These are phyloP conservation scores for Hortiboletus campestris DNA, from an alignment of 768 basidiomycete genomes.

Conservation along the genomic window DNA sequence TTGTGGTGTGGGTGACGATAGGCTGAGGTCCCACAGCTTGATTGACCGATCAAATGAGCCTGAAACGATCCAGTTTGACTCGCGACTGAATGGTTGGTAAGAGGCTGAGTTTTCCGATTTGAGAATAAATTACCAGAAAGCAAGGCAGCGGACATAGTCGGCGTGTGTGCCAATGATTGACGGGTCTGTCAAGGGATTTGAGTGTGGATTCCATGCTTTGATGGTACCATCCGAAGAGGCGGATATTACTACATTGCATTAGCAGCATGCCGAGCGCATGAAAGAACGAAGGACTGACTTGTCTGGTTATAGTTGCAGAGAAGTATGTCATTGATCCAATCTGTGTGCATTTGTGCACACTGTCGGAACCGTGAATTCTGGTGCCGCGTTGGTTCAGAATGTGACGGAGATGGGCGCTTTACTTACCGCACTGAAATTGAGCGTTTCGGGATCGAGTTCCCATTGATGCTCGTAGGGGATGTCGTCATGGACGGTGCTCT, in stretches of 20 bases:
- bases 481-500: constrained; percentile 27
- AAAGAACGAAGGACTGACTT: constrained; percentile 39
- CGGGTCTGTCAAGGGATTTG: constrained; percentile 55
- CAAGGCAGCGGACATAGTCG: constrained; percentile 85
- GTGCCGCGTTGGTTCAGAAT: constrained; percentile 11
- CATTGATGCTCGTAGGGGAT: constrained; percentile 73
- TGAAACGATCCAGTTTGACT: constrained; percentile 85
- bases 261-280: constrained; percentile 5
- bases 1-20: constrained; percentile 39
- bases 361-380: constrained; percentile 76
- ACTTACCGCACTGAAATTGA: constrained; percentile 51
- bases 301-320: constrained; percentile 93
- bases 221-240: constrained; percentile 95
- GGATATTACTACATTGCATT: constrained; percentile 62
- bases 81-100: constrained; percentile 46
- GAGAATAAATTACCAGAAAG: constrained; percentile 52
- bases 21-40: constrained; percentile 87
- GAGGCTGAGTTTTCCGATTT: constrained; percentile 10
- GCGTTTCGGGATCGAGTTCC: constrained; percentile 66
- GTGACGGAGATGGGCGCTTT: neutral
- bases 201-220: constrained; percentile 90
- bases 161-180: constrained; percentile 66
- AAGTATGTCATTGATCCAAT: constrained; percentile 95
- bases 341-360: constrained; percentile 83
- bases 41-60: constrained; percentile 94